Base-by-base conservation (phyloP, 1,284 basidiomycete genomes). In the Cryptococcus maquisensis region DNA sequence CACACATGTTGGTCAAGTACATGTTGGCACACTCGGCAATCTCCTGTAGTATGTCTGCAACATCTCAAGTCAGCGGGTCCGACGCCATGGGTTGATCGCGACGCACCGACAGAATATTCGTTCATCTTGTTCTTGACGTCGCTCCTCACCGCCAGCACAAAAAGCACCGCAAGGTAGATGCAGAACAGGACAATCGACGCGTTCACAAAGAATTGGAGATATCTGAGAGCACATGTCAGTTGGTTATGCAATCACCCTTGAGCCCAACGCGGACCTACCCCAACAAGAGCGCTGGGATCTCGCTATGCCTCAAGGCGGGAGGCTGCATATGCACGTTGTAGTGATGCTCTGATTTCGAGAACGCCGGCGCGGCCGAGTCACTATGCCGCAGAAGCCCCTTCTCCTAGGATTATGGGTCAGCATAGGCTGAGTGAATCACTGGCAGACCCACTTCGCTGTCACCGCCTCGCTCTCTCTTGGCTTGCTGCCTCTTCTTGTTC, bases 201-300 rank as follows among this genome's bases (percentile, higher is more conserved):
- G 74, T 98, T 96, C 80, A 97, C 97, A 71, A 90, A 83, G 74
- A 98, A 90, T 72, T 97, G 94, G 15, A 94, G 81, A 73, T 94
- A 94, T 59, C 91, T 93, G 68, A 16, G 36, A n/a, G 40, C 23
- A 26, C 16, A n/a, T 21, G 13, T 21, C 43, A 44, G 43, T 44
- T 26, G 16, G 15, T 18, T n/a, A 43, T 16, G 41, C 41, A 43
- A 13, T 21, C 41, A 21, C 3, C 20, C 13, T 41, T 3, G 26
- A 18, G 35, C 12, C 10, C 23, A 67, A 77, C 57, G 42, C 32
- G n/a, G 1, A 77, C 81, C 63, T 64, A 91, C 89, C 90, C 90
- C 42, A 91, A 81, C 26, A 94, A 78, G 46, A 92, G 78, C 44
- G 74, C 73, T 2, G 77, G 78, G 20, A 78, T 73, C 53, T 78